Evolutionary conservation across 495 filamentous ascomycete genomes (phyloP).

Genomic region (Podospora pseudopauciseta): DNA sequence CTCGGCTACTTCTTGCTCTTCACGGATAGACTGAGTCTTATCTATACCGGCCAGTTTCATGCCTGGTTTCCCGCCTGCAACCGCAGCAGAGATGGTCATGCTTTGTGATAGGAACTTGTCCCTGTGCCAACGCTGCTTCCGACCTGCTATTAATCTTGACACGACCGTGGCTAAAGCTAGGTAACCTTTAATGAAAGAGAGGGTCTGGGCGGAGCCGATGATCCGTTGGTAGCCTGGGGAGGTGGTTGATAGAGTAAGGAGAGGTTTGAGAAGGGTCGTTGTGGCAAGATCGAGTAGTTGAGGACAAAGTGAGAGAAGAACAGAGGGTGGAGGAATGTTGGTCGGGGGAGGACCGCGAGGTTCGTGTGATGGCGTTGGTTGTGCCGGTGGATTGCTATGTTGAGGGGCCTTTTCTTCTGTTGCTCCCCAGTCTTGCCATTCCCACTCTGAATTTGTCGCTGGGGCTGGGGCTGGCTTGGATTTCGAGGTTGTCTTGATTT

Average conservation of each 20-base stretch:
- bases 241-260: constrained; percentile 49
- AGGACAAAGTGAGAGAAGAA: constrained; percentile 73
- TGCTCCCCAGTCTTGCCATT: constrained; percentile 40
- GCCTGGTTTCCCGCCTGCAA: constrained; percentile 58
- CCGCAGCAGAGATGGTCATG: constrained; percentile 72
- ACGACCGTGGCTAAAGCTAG: constrained; percentile 61
- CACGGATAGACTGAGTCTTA: constrained; percentile 71
- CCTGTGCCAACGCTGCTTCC: constrained; percentile 83
- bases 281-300: constrained; percentile 57
- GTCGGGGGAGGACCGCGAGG: constrained; percentile 58
- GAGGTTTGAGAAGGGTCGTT: constrained; percentile 51
- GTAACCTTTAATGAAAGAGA: constrained; percentile 51
- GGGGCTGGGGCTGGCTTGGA: constrained; percentile 8
- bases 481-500: constrained; percentile 12
- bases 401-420: constrained; percentile 13
- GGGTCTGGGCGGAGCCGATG: constrained; percentile 52
- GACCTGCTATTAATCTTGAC: constrained; percentile 79
- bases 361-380: constrained; percentile 5
- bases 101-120: constrained; percentile 80
- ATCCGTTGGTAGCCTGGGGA: constrained; percentile 50
- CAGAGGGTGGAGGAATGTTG: constrained; percentile 83
- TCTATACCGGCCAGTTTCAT: constrained; percentile 89
- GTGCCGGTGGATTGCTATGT: constrained; percentile 11
- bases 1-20: constrained; percentile 84
- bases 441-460: constrained; percentile 30